These are phyloP conservation scores for Cadophora malorum DNA, from an alignment of 2,329 filamentous ascomycete genomes.

Conservation along the genomic window DNA sequence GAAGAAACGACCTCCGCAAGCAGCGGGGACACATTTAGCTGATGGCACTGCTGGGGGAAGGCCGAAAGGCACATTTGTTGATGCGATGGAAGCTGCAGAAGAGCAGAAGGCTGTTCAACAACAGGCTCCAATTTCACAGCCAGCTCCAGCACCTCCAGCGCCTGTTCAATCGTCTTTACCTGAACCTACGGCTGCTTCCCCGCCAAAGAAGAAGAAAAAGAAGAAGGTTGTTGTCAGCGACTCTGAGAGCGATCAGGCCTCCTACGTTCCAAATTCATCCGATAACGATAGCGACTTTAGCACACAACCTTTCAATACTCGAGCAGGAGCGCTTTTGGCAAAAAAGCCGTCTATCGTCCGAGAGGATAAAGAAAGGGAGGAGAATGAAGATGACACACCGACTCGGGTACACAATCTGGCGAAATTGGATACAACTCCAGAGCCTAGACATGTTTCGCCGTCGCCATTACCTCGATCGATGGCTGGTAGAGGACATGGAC, in stretches of 20 bases:
- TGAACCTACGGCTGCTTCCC: slow-evolving; percentile 5
- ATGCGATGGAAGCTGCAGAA: slow-evolving; percentile 41
- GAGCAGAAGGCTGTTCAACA: slow-evolving; percentile 19
- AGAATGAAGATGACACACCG: slow-evolving; percentile 44
- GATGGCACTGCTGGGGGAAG: slow-evolving; percentile 59
- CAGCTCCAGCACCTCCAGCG: slow-evolving; percentile 13
- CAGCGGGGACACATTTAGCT: slow-evolving; percentile 50
- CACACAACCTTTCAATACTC: slow-evolving; percentile 30
- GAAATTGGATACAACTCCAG: slow-evolving; percentile 24
- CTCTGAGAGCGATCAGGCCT: slow-evolving; percentile 40
- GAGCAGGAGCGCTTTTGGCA: slow-evolving; percentile 37
- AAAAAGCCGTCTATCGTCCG: slow-evolving; percentile 54
- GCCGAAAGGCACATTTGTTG: slow-evolving; percentile 56
- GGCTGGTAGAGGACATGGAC: slow-evolving; percentile 38
- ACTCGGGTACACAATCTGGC: slow-evolving; percentile 22
- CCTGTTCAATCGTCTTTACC: slow-evolving; percentile 16
- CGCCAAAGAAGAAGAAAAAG: slow-evolving; percentile 37
- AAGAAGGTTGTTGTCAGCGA: slow-evolving; percentile 38
- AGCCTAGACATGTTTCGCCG: slow-evolving; percentile 37
- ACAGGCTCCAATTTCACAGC: slow-evolving; percentile 16
- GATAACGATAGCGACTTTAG: slow-evolving; percentile 43
- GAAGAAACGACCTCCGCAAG: slow-evolving; percentile 47
- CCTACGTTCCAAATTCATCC: slow-evolving; percentile 40
- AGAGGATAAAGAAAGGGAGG: slow-evolving; percentile 54
- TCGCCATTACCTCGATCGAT: slow-evolving; percentile 38